These are phyloP conservation scores for Wickerhamomyces xylosicus DNA, from an alignment of 805 yeast species.

Conservation along the genomic window DNA sequence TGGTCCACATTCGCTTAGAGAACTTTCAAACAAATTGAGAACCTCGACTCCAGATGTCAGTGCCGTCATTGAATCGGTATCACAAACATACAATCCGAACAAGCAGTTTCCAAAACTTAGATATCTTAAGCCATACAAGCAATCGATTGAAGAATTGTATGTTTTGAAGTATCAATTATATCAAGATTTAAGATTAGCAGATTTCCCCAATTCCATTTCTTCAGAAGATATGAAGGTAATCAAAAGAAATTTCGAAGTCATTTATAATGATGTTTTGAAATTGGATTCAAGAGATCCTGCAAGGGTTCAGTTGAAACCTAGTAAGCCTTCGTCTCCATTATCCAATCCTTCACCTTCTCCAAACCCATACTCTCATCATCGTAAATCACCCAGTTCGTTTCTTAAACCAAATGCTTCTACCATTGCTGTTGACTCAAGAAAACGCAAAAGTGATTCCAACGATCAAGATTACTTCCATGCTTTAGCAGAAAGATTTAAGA, in stretches of 20 bases:
- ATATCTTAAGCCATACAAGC: slow-evolving; percentile 3
- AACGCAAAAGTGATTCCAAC: slow-evolving; percentile 6
- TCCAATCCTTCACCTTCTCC: background rate
- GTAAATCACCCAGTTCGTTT: background rate
- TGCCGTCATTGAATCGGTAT: background rate
- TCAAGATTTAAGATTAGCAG: slow-evolving; percentile 11
- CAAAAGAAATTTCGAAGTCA: slow-evolving; percentile 1
- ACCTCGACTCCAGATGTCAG: background rate
- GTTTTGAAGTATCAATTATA: slow-evolving; percentile 28
- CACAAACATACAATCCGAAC: background rate
- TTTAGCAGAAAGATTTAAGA: slow-evolving; percentile 37
- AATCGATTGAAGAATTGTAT: slow-evolving; percentile 17
- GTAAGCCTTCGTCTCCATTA: background rate
- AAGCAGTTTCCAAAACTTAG: background rate
- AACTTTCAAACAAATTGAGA: background rate
- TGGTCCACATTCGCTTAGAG: background rate
- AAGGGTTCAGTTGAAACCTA: background rate
- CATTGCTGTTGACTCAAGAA: background rate
- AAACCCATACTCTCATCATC: background rate
- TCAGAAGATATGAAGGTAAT: slow-evolving; percentile 4
- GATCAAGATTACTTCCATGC: slow-evolving; percentile 27
- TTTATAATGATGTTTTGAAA: background rate
- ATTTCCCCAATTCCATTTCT: slow-evolving; percentile 3
- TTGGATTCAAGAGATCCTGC: background rate
- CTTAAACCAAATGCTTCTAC: background rate